Evolutionary conservation across 306 rosid genomes (phyloP).

Genomic region (Dalbergia oliveri): DNA sequence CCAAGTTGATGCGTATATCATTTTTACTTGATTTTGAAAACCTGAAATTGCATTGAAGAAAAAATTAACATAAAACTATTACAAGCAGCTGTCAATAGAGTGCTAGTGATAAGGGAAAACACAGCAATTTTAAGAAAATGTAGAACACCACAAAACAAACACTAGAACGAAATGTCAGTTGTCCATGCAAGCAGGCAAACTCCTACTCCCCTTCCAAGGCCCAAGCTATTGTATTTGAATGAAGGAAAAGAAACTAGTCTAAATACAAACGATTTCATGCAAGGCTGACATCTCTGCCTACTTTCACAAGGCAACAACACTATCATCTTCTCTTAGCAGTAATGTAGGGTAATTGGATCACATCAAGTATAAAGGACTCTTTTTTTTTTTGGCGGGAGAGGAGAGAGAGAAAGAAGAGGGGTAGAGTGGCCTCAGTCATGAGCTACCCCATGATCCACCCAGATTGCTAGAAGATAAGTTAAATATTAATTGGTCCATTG

Average conservation of each 20-base stretch:
- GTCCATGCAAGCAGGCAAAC: slow-evolving; percentile 27
- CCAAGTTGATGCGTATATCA: slow-evolving; percentile 87
- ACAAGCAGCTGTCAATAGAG: slow-evolving; percentile 11
- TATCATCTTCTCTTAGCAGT: slow-evolving; percentile 26
- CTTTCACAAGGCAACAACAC: slow-evolving; percentile 16
- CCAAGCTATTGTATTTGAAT: slow-evolving; percentile 1
- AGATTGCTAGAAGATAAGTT: slow-evolving; percentile 30
- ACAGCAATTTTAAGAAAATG: slow-evolving; percentile 32
- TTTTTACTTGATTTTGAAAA: slow-evolving; percentile 78
- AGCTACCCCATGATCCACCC: slow-evolving; percentile 1
- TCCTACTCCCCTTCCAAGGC: background rate
- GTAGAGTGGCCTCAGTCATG: background rate
- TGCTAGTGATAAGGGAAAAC: slow-evolving; percentile 8
- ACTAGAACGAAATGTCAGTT: slow-evolving; percentile 21
- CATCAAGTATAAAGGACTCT: background rate
- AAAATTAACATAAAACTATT: slow-evolving; percentile 42
- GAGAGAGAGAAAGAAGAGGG: background rate
- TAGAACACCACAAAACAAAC: slow-evolving; percentile 11
- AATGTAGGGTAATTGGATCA: slow-evolving; percentile 31
- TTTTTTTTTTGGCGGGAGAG: background rate
- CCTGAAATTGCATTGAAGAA: slow-evolving; percentile 66
- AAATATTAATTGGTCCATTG: slow-evolving; percentile 1
- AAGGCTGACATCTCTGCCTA: slow-evolving; percentile 3
- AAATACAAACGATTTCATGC: slow-evolving; percentile 19
- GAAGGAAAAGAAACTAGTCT: background rate